These are phyloP conservation scores for Ganoderma boninense DNA, from an alignment of 1,284 basidiomycete genomes.

Conservation along the genomic window DNA sequence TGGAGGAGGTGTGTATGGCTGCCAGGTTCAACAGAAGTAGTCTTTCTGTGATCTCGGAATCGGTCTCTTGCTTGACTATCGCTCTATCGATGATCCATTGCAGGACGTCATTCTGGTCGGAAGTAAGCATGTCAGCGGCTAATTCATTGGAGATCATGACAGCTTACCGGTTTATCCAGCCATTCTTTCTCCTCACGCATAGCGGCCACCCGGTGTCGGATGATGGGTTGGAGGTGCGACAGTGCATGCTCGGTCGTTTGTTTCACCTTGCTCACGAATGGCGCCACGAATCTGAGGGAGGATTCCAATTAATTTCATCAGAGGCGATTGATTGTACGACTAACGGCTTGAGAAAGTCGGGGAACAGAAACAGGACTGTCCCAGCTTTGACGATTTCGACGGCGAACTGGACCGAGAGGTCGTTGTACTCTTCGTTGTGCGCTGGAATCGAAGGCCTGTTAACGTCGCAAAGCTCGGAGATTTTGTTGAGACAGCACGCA, in stretches of 20 bases:
- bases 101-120: slow-evolving; percentile 49
- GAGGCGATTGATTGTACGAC: too few species aligned
- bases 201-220: slow-evolving; percentile 47
- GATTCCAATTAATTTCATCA: too few species aligned
- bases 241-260: slow-evolving; percentile 32
- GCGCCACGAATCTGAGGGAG: slow-evolving; percentile 33
- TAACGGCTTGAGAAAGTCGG: slow-evolving; percentile 50
- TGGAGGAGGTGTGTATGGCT: slow-evolving; percentile 49
- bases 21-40: slow-evolving; percentile 49
- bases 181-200: slow-evolving; percentile 47
- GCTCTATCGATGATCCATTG: slow-evolving; percentile 55
- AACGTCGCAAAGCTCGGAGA: background rate
- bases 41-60: slow-evolving; percentile 42
- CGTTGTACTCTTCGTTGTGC: slow-evolving; percentile 47
- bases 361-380: slow-evolving; percentile 46
- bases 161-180: slow-evolving; percentile 47
- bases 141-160: too few species aligned
- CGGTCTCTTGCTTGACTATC: slow-evolving; percentile 41
- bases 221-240: slow-evolving; percentile 45
- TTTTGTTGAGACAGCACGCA: slow-evolving; percentile 18
- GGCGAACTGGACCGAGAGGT: slow-evolving; percentile 48
- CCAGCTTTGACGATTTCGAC: slow-evolving; percentile 45
- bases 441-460: slow-evolving; percentile 29
- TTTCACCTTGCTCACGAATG: slow-evolving; percentile 28
- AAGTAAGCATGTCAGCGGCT: background rate